A percentile compares a stretch with the other conserved stretches of the same genome.
These are phyloP conservation scores for Pseudomonodictys pantanalensis DNA, from an alignment of 495 filamentous ascomycete species.

Conservation along the genomic window DNA sequence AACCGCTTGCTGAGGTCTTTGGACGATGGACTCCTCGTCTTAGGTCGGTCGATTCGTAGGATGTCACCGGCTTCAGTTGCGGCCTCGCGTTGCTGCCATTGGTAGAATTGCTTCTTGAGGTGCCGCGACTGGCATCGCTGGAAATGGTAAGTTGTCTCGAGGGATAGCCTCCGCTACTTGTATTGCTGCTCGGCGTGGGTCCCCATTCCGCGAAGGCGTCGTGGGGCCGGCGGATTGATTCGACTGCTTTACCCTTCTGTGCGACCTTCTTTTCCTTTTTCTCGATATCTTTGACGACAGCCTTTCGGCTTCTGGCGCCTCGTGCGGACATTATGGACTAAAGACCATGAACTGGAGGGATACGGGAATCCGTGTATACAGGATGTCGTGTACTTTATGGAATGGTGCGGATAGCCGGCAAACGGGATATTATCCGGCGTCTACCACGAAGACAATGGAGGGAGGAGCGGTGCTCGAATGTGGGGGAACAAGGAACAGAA, in stretches of 20 bases:
- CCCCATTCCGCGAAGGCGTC: conserved; percentile 29
- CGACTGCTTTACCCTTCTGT: conserved; percentile 16
- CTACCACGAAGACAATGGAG: neutral
- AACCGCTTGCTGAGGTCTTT: conserved; percentile 15
- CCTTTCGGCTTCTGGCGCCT: conserved; percentile 34
- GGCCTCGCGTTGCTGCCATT: conserved; percentile 10
- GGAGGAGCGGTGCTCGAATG: neutral
- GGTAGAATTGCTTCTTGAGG: conserved; percentile 20
- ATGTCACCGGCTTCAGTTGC: conserved; percentile 11
- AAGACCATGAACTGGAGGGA: neutral
- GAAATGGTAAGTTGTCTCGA: conserved; percentile 20
- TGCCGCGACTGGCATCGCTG: conserved; percentile 22
- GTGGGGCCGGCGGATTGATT: conserved; percentile 17
- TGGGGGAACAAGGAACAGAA: neutral
- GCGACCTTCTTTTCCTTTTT: conserved; percentile 35
- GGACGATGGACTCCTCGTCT: conserved; percentile 5
- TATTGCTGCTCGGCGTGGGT: conserved; percentile 8
- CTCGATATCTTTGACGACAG: conserved; percentile 33
- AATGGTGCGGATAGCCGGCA: too few relatives aligned
- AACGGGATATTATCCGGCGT: too few relatives aligned
- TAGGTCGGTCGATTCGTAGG: conserved; percentile 10
- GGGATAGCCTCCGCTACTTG: conserved; percentile 12
- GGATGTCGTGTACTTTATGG: too few relatives aligned
- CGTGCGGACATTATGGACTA: conserved; percentile 29
- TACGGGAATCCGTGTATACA: neutral